Base-by-base conservation (phyloP, 257 asterid genomes). In the Solanum chmielewskii region DNA sequence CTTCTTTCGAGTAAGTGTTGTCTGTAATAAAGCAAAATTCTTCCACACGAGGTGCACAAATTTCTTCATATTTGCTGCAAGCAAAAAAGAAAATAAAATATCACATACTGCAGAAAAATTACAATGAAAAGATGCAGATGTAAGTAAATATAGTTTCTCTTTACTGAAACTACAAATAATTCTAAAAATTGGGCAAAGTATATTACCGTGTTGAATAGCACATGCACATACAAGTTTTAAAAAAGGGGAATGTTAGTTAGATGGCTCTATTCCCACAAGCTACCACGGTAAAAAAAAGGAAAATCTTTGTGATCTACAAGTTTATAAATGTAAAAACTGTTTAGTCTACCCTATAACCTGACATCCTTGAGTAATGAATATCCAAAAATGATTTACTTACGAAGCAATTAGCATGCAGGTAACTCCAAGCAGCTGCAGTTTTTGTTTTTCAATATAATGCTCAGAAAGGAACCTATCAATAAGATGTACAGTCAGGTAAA, bases 391-490 rank as follows among this genome's bases (percentile, higher is more conserved):
- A 77, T 44, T 69, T 83, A 92, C 93, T 94, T 96, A 97, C 99
- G 98, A 97, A 85, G 99, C 96, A 92, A 96, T 95, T 85, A 97
- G 95, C 99, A 97, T 93, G 99, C 99, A 96, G 86, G 99, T 96
- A 84, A 97, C 98, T 20, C 99, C 99, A 89, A 97, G 95, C 86
- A 97, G 95, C 90, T 97, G 99, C 89, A 97, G 91, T 89, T 94
- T 97, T 89, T 92, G 98, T 91, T 94, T 97, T 92, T 96, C 98
- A 74, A 96, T 91, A 89, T 91, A 92, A 85, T 91, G 93, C 88
- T 87, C 94, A 29, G 99, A 93, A 71, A 97, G 93, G 90, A 90
- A 97, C 75, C 99, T 92, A 89, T 97, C 99, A 88, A 97, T 93
- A 81, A 97, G 99, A 92, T 96, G 94, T 88, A 96, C 98, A 86